phyloP scores from a whole-genome alignment of 2,329 filamentous ascomycete species.

The Arthrobotrys pseudoclavata region DNA sequence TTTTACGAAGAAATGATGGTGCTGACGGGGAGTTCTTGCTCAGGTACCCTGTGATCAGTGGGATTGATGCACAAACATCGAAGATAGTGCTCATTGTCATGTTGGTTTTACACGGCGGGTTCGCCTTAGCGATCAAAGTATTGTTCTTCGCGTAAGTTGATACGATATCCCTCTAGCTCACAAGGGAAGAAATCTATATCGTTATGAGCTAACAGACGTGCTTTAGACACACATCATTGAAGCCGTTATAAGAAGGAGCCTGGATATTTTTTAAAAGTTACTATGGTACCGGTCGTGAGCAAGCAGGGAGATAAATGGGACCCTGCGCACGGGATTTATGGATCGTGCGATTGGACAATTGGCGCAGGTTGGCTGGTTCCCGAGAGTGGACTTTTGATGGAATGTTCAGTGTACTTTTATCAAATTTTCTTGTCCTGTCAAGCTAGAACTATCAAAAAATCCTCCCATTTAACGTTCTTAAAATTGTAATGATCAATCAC shows the following conservation, averaged over 20 bases:
- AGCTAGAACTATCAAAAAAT: background rate
- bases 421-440: background rate
- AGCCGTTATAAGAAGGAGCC: conserved; percentile 29
- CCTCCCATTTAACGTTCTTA: background rate
- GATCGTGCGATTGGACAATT: background rate
- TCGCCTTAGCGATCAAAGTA: conserved; percentile 94
- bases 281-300: background rate
- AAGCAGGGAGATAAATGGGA: background rate
- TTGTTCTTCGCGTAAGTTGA: conserved; percentile 85
- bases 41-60: conserved; percentile 80
- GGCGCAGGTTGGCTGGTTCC: background rate
- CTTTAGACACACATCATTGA: conserved; percentile 47
- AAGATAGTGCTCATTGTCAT: conserved; percentile 89
- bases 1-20: background rate
- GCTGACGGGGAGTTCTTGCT: conserved; percentile 62
- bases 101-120: conserved; percentile 85
- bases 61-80: conserved; percentile 91
- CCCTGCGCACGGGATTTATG: background rate
- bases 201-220: conserved; percentile 17
- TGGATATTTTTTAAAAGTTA: conserved; percentile 9
- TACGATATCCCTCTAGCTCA: background rate
- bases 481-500: background rate
- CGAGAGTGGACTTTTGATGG: background rate
- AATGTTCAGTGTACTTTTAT: background rate
- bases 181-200: background rate